phyloP scores from a whole-genome alignment of 2,329 filamentous ascomycete species.

The Beauveria asiatica region DNA sequence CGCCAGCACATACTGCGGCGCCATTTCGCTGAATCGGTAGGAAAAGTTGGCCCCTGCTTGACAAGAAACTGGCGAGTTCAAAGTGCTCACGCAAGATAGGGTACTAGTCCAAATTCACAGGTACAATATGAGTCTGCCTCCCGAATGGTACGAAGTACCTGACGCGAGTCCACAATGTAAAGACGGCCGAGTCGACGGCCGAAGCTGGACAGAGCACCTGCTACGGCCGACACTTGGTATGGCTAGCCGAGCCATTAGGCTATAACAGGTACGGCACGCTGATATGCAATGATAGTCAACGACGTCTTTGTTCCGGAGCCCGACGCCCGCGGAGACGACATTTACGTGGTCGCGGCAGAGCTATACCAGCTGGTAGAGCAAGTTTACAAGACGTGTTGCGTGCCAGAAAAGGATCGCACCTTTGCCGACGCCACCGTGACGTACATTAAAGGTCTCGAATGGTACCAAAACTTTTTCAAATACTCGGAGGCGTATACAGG shows the following conservation, averaged over 20 bases:
- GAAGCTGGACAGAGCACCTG: neutral
- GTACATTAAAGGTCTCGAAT: neutral
- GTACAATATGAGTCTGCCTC: neutral
- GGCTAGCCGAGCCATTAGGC: too few species aligned
- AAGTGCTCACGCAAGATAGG: neutral
- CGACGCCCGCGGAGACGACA: neutral
- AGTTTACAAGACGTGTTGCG: conserved; percentile 3
- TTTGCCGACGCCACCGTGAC: neutral
- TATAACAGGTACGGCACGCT: neutral
- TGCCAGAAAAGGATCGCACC: neutral
- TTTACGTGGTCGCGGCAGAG: neutral
- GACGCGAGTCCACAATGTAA: neutral
- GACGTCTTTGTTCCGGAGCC: neutral
- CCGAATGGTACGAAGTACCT: too few species aligned
- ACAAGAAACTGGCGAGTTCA: too few species aligned
- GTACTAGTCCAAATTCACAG: neutral
- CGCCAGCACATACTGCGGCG: conserved; percentile 2
- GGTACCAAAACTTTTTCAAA: conserved; percentile 4
- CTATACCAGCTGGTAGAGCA: neutral
- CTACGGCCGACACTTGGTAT: neutral
- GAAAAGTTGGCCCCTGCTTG: neutral
- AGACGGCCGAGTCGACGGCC: neutral
- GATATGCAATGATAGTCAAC: neutral
- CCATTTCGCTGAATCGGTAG: conserved; percentile 1
- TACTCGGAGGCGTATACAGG: neutral